Base-by-base conservation (phyloP, 1,284 basidiomycete genomes). In the Fomitiporia mediterranea region DNA sequence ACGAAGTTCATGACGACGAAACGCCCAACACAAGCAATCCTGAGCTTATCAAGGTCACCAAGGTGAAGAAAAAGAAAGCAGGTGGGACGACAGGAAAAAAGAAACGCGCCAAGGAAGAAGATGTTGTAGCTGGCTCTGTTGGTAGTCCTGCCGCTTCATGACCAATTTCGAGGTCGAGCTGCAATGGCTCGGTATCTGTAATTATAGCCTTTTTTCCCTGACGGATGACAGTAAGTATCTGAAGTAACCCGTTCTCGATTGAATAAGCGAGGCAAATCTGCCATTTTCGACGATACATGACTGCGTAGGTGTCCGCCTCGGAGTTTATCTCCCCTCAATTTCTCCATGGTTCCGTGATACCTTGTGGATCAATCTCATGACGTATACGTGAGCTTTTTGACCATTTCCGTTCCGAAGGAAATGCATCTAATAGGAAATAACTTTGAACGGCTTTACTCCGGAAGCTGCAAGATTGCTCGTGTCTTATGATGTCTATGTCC, bases 51-150 rank as follows among this genome's bases (percentile, higher is more conserved):
- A 85, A 83, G 65, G 88, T 91, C 39, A 82, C 78, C 11, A 77
- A 85, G 39, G 74, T 80, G 34, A 84, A 80, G 68, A 92, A 91
- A 77, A 84, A 79, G 68, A 92, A 90, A 77, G 90, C 88, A 69
- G 69, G 67, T 13, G 75, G 77, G 51, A 30, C 27, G 44, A 72
- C 73, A 13, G 72, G 72, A 47, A 84, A 81, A 69, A 86, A 86
- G 73, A 86, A 83, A 77, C 76, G 78, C 71, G 77, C 75, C 61
- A 60, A 56, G 40, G 53, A 59, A 15, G 23, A n/a, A 21, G 39
- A 25, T n/a, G 48, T 23, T 25, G 9, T 30, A 11, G 38, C 37
- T 27, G 39, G 34, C 15, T 40, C 39, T 15, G 23, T 40, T 27
- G 40, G 51, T 21, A 43, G 25, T 43, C 39, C 38, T 13, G 51